A percentile compares a stretch with the other conserved stretches of the same genome.
Evolutionary conservation across 768 basidiomycete species (phyloP).

Genomic region (Coprinopsis strossmayeri): DNA sequence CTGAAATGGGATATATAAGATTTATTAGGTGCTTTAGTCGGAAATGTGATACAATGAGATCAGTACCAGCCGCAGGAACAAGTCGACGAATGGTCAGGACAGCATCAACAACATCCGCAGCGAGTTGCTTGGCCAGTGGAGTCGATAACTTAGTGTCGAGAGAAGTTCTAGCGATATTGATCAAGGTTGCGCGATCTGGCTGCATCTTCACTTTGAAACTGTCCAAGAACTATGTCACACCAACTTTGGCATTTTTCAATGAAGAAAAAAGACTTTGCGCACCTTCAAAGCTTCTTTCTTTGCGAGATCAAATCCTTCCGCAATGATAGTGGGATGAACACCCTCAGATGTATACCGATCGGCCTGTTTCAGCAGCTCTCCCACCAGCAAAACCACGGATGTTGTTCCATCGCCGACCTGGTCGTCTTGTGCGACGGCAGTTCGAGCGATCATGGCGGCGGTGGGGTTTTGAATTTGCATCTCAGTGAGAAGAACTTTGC

Average conservation of each 20-base stretch:
- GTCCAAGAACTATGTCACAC: conserved; percentile 73
- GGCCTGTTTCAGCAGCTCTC: conserved; percentile 93
- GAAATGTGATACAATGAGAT: conserved; percentile 10
- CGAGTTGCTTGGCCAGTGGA: conserved; percentile 77
- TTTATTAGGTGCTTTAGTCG: background rate
- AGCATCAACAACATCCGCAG: conserved; percentile 93
- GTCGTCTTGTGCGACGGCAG: conserved; percentile 97
- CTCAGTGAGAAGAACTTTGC: conserved; percentile 95
- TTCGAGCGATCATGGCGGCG: conserved; percentile 97
- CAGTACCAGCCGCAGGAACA: conserved; percentile 50
- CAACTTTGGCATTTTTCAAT: conserved; percentile 8
- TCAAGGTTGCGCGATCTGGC: conserved; percentile 84
- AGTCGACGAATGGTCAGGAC: conserved; percentile 81
- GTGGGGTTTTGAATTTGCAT: conserved; percentile 99
- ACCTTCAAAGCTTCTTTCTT: conserved; percentile 92
- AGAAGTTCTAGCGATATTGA: conserved; percentile 93
- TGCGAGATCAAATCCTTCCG: conserved; percentile 92
- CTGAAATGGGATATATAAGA: conserved; percentile 25
- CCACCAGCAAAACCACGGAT: conserved; percentile 92
- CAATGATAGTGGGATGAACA: conserved; percentile 95
- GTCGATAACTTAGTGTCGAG: conserved; percentile 88
- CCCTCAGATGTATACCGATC: conserved; percentile 98
- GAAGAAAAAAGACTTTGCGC: conserved; percentile 21
- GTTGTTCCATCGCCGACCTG: conserved; percentile 99
- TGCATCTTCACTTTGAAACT: conserved; percentile 72